Evolutionary conservation across 164 flowering plant genomes (phyloP).

Genomic region (Cinnamomum chago): DNA sequence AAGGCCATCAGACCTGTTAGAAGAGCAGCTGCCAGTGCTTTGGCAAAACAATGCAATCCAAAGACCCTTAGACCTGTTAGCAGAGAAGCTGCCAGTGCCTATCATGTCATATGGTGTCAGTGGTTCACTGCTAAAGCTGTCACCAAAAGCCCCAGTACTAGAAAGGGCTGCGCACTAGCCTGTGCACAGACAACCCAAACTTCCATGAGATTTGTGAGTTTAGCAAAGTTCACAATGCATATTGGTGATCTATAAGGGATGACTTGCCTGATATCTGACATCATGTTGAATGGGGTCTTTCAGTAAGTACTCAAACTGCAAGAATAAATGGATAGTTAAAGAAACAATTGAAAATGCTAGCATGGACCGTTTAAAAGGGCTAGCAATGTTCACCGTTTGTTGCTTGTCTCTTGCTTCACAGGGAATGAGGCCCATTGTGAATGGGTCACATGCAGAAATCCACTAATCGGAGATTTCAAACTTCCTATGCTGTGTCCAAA

Average conservation of each 20-base stretch:
- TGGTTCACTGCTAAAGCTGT: conserved; percentile 85
- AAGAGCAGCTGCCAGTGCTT: too few species aligned
- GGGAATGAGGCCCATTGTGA: not conserved
- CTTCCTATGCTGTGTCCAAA: too few species aligned
- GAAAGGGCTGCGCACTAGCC: conserved; percentile 97
- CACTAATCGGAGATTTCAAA: too few species aligned
- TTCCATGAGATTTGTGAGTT: not conserved
- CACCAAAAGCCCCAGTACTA: conserved; percentile 77
- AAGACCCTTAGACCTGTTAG: not conserved
- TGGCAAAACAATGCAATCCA: too few species aligned
- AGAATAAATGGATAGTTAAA: not conserved
- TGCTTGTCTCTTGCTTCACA: not conserved
- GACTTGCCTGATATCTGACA: conserved; percentile 80
- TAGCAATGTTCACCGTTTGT: not conserved
- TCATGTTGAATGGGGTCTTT: conserved; percentile 88
- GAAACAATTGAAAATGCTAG: not conserved
- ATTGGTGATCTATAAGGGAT: not conserved
- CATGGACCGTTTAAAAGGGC: not conserved
- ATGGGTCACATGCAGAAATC: too few species aligned
- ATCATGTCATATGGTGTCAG: conserved; percentile 15
- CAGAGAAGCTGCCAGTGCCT: not conserved
- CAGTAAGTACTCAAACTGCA: conserved; percentile 86
- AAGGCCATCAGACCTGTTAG: too few species aligned
- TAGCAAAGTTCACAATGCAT: not conserved
- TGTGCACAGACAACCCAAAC: conserved; percentile 22